Evolutionary conservation across 2,329 filamentous ascomycete species (phyloP), one percentile per base, ranked within the genome.

Genomic region (Aspergillus brasiliensis): DNA sequence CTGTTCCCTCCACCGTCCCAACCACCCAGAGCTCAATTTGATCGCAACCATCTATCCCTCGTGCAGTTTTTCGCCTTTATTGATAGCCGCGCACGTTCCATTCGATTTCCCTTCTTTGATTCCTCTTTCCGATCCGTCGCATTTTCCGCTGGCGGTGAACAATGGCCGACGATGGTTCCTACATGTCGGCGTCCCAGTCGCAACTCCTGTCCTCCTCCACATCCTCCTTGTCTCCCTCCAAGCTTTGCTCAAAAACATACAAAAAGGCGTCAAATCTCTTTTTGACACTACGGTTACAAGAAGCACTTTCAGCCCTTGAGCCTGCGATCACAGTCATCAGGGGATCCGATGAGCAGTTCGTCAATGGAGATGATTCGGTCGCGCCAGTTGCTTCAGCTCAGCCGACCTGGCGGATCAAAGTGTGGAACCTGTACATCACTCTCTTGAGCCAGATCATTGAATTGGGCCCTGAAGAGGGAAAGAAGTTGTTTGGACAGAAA

Each of bases 391-490:
- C 91, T 56, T 86, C 84, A 64, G 92, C 92, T 56, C 93, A 91
- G 44, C 87, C 90, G 66, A 90, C 88, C 31, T 95, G 91, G 59
- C 84, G 93, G 65, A 90, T 97, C 75, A 99, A 98, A 78, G 90
- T 98, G 64, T 99, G 95, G 95, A 97, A 92, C 76, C 84, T 99
- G 70, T 99, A 98, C 75, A 84, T 98, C 65, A 97, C 93, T 17
- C 89, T 97, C 53, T 82, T 98, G 63, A 97, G 97, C 79, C 90
- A 92, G 40, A 90, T 97, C 64, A 82, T 96, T 37, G 94, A 98
- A 71, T 82, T 98, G 72, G 92, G 92, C 58, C 83, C 91, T 1
- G 91, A 97, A 67, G 93, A 97, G 75, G 95, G 94, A 52, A 97
- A 95, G 80, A 86, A 89, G 54, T 85, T 89, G 11, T 96, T 98